Conservation (phyloP, 1,284 basidiomycete species). For the Ceratobasidium papillatum region DNA sequence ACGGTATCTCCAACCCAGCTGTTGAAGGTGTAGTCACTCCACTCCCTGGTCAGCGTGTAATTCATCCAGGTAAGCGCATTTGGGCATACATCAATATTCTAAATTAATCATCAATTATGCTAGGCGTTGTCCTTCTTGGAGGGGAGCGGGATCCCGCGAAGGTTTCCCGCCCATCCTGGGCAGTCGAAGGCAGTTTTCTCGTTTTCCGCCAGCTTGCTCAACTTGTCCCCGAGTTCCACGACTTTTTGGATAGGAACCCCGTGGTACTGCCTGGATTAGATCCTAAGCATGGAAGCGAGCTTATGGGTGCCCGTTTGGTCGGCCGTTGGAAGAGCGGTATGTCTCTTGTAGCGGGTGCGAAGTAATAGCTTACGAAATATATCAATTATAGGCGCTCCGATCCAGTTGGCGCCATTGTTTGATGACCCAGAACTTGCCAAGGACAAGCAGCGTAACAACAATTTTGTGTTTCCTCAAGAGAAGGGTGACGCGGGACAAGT, state of each 20-base stretch:
- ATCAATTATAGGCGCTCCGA: not conserved
- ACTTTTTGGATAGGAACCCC: constrained; percentile 38
- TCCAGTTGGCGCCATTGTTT: not conserved
- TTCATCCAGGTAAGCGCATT: constrained; percentile 45
- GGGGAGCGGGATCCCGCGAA: constrained; percentile 51
- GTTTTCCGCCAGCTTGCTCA: constrained; percentile 46
- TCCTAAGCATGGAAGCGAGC: constrained; percentile 8
- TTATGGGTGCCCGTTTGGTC: constrained; percentile 44
- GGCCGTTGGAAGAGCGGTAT: constrained; percentile 44
- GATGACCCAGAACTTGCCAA: not conserved
- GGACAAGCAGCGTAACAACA: not conserved
- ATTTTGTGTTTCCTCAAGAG: not conserved
- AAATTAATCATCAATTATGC: not conserved
- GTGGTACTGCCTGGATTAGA: not conserved
- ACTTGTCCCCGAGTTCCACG: constrained; percentile 46
- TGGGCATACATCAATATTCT: not conserved
- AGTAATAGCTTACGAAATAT: not conserved
- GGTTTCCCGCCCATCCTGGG: constrained; percentile 41
- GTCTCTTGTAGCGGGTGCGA: not conserved
- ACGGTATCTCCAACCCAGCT: constrained; percentile 12
- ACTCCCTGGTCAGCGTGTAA: constrained; percentile 41
- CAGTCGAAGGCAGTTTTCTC: constrained; percentile 44
- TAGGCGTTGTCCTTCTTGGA: constrained; percentile 53
- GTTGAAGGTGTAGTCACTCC: not conserved
- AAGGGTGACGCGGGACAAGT: not conserved